Conservation (phyloP, 345 rosid genomes). For the Arabis alpina region DNA sequence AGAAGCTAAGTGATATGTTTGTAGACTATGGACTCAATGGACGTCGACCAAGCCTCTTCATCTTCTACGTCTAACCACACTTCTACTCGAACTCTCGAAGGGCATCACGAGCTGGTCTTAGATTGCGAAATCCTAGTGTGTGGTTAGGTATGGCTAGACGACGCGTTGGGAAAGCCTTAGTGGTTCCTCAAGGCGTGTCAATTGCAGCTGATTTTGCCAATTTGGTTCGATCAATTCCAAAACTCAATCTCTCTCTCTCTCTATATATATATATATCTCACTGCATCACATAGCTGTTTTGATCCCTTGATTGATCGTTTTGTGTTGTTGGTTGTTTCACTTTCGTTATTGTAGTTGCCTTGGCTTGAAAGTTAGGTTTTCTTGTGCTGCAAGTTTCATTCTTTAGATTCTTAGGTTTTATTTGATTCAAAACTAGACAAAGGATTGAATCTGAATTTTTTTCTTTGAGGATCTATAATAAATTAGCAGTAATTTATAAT, state of each 20-base stretch:
- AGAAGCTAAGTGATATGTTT: too few species aligned
- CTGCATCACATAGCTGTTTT: not conserved
- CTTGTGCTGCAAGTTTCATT: not conserved
- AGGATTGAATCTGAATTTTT: constrained; percentile 17
- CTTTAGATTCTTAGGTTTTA: constrained; percentile 22
- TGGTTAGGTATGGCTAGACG: constrained; percentile 46
- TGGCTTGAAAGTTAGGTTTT: constrained; percentile 5
- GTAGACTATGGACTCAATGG: too few species aligned
- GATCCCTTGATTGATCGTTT: constrained; percentile 2
- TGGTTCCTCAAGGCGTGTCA: constrained; percentile 90
- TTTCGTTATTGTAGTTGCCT: constrained; percentile 15
- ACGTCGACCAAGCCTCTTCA: constrained; percentile 33
- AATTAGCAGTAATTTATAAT: not conserved
- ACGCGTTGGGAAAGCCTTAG: constrained; percentile 51
- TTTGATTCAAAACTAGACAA: constrained; percentile 7
- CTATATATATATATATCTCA: too few species aligned
- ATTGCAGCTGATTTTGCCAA: constrained; percentile 75
- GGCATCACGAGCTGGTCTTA: constrained; percentile 41
- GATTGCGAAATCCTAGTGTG: constrained; percentile 48
- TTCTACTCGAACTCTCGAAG: constrained; percentile 27
- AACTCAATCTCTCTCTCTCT: constrained; percentile 1
- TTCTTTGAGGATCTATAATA: not conserved
- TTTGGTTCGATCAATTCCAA: constrained; percentile 57
- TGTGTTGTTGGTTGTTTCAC: constrained; percentile 16
- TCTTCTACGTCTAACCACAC: constrained; percentile 27